Evolutionary conservation across 192 early-diverging fungal species (phyloP).

Genomic region (Coemansia reversa): DNA sequence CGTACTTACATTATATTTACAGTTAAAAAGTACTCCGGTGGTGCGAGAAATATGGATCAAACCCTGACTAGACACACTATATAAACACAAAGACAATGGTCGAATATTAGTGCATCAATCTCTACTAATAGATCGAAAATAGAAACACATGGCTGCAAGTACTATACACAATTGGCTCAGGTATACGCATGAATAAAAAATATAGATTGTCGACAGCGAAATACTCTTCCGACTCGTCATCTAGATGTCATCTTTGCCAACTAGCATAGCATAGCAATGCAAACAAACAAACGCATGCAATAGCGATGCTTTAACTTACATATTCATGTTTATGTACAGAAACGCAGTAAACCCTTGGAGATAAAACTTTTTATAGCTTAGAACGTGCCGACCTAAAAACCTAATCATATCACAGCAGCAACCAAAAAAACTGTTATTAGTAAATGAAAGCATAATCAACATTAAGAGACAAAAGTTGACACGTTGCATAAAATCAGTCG

Average conservation of each 20-base stretch:
- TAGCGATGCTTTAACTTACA: not conserved
- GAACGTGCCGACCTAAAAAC: not conserved
- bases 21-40: not conserved
- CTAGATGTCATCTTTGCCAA: constrained; percentile 67
- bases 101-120: not conserved
- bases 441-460: not conserved
- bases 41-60: not conserved
- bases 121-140: not conserved
- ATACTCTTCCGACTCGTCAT: constrained; percentile 80
- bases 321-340: not conserved
- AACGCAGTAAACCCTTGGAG: not conserved
- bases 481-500: constrained; percentile 25
- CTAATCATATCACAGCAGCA: not conserved
- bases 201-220: constrained; percentile 70
- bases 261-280: not conserved
- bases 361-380: not conserved
- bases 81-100: not conserved
- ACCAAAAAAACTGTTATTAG: not conserved
- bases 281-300: not conserved
- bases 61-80: not conserved
- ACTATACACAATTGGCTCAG: constrained; percentile 25
- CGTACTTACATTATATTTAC: not conserved
- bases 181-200: constrained; percentile 73
- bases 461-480: too few relatives aligned
- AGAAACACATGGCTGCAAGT: not conserved